Conservation (phyloP, 257 asterid species). For the Solanum chmielewskii region DNA sequence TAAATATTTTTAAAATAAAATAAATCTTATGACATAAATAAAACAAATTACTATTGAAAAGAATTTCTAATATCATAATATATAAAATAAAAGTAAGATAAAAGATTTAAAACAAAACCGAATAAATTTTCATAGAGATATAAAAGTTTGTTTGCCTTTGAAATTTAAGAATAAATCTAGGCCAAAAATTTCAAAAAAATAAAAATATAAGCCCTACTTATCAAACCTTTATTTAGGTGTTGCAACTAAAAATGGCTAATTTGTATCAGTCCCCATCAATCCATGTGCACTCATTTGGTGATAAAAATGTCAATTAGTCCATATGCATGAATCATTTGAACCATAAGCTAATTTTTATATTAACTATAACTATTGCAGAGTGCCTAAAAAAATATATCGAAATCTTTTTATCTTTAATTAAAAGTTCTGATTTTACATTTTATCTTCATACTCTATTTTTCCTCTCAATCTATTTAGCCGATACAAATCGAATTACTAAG, state of each 20-base stretch:
- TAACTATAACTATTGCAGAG: conserved; percentile 19
- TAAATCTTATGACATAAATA: neutral
- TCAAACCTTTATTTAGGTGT: neutral
- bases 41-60: neutral
- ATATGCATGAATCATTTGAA: neutral
- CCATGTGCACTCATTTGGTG: neutral
- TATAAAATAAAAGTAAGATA: no score
- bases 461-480: neutral
- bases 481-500: neutral
- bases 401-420: accelerated
- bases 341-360: neutral
- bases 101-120: neutral
- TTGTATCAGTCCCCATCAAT: neutral
- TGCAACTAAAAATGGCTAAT: neutral
- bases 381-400: conserved; percentile 14
- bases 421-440: neutral
- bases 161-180: neutral
- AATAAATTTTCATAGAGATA: no score
- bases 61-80: no score
- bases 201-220: neutral
- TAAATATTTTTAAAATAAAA: no score
- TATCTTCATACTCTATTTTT: neutral
- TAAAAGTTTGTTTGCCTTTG: neutral
- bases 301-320: neutral
- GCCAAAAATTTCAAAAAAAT: neutral